Conservation (phyloP, 2,329 filamentous ascomycete species). For the Trichoderma guizhouense region DNA sequence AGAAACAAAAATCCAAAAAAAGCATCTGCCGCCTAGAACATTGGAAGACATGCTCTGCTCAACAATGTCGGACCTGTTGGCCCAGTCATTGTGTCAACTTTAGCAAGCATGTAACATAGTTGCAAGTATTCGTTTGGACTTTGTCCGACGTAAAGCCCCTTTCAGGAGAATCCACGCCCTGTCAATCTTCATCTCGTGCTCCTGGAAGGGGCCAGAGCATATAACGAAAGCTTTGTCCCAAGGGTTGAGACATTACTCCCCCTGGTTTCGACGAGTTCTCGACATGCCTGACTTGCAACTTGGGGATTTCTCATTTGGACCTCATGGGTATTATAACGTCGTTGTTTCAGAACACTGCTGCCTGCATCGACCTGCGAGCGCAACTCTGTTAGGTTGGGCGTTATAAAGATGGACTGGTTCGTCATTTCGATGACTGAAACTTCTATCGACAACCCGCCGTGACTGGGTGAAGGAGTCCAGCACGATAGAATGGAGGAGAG, state of each 20-base stretch:
- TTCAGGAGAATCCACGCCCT: not conserved
- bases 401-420: too few relatives aligned
- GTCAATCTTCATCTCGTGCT: not conserved
- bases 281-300: not conserved
- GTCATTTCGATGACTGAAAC: not conserved
- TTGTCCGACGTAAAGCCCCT: not conserved
- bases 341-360: not conserved
- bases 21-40: not conserved
- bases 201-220: not conserved
- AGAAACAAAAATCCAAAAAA: not conserved
- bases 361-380: not conserved
- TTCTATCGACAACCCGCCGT: not conserved
- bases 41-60: not conserved
- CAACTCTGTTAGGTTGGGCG: not conserved
- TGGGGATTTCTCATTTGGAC: not conserved
- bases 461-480: not conserved
- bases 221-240: not conserved
- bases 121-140: not conserved
- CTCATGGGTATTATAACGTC: not conserved
- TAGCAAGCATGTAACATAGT: not conserved
- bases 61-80: not conserved
- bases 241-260: not conserved
- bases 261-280: not conserved
- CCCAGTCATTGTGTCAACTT: not conserved
- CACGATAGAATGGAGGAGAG: not conserved